A percentile compares a stretch with the other conserved stretches of the same genome.
Evolutionary conservation across 1,284 basidiomycete genomes (phyloP).

Genomic region (Cutaneotrichosporon sp.): DNA sequence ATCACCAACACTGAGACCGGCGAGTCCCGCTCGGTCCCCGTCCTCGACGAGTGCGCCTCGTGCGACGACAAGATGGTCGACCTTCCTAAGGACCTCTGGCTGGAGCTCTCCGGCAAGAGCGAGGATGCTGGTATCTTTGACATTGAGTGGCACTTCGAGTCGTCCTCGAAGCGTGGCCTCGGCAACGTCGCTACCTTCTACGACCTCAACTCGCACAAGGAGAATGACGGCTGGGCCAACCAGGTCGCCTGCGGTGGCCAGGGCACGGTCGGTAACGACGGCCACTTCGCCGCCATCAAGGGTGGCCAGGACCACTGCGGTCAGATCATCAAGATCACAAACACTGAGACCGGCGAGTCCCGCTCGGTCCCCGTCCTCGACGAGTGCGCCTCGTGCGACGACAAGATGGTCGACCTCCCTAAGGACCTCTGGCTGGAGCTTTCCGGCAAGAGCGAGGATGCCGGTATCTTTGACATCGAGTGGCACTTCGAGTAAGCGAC

Average conservation of each 20-base stretch:
- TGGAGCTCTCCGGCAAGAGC: not conserved
- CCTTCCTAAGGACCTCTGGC: not conserved
- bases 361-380: not conserved
- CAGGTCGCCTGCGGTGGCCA: not conserved
- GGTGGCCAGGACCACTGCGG: slow-evolving; percentile 1
- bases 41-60: not conserved
- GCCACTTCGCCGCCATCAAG: not conserved
- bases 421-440: not conserved
- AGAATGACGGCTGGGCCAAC: slow-evolving; percentile 2
- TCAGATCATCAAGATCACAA: not conserved
- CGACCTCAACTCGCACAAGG: not conserved
- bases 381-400: slow-evolving; percentile 1
- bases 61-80: not conserved
- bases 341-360: not conserved
- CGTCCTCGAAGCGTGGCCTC: not conserved
- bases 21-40: not conserved
- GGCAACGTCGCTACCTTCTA: not conserved
- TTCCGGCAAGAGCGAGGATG: no score
- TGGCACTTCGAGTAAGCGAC: slow-evolving; percentile 3
- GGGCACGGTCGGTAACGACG: not conserved
- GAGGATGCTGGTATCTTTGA: not conserved
- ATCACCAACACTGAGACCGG: not conserved
- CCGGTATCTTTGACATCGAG: not conserved
- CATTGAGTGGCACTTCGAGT: not conserved
- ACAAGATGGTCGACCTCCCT: not conserved